Percentiles rank a stretch among this genome's conserved stretches.
Evolutionary conservation across 768 basidiomycete species (phyloP).

Genomic region (Macrolepiota albuminosa): DNA sequence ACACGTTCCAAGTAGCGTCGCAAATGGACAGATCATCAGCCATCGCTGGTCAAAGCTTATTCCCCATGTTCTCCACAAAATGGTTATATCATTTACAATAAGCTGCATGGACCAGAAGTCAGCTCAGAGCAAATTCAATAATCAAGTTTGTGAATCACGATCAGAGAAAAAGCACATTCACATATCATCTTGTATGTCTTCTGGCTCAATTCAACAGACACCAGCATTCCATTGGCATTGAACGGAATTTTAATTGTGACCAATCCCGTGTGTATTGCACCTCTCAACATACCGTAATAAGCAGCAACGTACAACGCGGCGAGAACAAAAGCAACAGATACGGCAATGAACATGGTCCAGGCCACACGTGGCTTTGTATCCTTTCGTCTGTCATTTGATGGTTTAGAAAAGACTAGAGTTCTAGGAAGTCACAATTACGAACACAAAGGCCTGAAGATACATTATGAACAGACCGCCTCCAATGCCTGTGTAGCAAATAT

Average conservation of each 20-base stretch:
- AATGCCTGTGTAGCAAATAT: neutral
- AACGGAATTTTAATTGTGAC: neutral
- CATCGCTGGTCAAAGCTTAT: neutral
- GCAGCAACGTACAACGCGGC: neutral
- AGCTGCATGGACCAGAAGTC: neutral
- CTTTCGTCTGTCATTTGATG: neutral
- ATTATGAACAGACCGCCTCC: neutral
- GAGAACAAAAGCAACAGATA: neutral
- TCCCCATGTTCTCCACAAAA: neutral
- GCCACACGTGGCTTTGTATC: neutral
- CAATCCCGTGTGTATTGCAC: neutral
- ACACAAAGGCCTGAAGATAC: neutral
- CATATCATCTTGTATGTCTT: neutral
- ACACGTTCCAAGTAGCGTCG: neutral
- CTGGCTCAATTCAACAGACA: neutral
- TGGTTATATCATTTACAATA: neutral
- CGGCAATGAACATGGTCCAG: neutral
- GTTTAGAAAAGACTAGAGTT: neutral
- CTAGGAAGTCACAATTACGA: neutral
- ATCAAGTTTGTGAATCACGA: neutral
- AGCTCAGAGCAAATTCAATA: neutral
- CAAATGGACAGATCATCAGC: neutral
- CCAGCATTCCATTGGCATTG: neutral
- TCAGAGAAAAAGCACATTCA: neutral
- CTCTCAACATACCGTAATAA: neutral